Base-by-base conservation (phyloP, 2,329 filamentous ascomycete genomes). In the Fusarium tanahbumbuense region DNA sequence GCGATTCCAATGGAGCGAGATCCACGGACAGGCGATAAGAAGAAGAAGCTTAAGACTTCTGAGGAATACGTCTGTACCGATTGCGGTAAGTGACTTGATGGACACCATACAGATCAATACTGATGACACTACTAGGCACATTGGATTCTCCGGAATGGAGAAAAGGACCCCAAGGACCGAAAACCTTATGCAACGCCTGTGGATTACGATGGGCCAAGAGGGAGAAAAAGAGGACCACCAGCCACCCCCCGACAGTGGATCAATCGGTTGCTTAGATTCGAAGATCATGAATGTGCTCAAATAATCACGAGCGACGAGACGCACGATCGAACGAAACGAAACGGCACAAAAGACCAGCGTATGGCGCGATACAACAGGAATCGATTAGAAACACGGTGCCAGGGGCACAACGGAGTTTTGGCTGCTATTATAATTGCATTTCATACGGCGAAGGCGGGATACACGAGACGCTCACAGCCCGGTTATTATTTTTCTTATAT, bases 11-110 rank as follows among this genome's bases (percentile, higher is more conserved):
- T 92, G 34, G 93, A 97, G 70, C 89, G 93, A 68, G 93, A 96
- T 63, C 86, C 87, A 16, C 84, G 91, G 50, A 86, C 86, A 15
- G 90, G 88, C 1, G 91, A 93, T 66, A 94, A 97, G 80, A 97
- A 97, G 84, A 92, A 92, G 84, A 97, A 97, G 79, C 83, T 93
- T 48, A 97, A 97, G 78, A 86, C 89, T 25, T 86, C 87, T 3
- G 89, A 97, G 76, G 94, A 98, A 83, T 98, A 98, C 77, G 93
- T 97, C 40, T 98, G 95, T 80, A 95, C 93, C 2, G 95, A 98
- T 79, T 98, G 95, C 81, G 94, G 95, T 84, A 82, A 70, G 86
- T 30, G 27, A 22, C 30, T 25, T 23, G 16, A 25, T 6, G 30
- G 7, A 20, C 11, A 28, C 8, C 41, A 13, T 11, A 10, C 16